Base-by-base conservation (phyloP, 2,329 filamentous ascomycete species). In the Calonectria pteridis region DNA sequence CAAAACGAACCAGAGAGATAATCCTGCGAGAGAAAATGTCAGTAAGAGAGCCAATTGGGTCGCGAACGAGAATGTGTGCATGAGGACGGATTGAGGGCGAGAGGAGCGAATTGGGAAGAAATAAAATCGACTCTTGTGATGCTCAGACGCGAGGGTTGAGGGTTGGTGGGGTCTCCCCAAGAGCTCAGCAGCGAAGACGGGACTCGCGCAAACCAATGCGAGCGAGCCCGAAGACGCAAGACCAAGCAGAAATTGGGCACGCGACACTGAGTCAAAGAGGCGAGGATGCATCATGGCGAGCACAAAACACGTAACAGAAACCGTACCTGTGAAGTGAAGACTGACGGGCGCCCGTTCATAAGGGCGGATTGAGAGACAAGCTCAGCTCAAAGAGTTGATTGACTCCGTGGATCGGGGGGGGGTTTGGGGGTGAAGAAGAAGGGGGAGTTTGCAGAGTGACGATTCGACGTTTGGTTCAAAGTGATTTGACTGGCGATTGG, bases 321-420 rank as follows among this genome's bases (percentile, higher is more conserved):
- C 74, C 79, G 76, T 93, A 95, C 94, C 92, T 96, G 94, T 87
- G 94, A 96, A 88, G 94, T 96, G 89, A 95, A 96, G 86, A 93
- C 91, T 86, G 94, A 95, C 88, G 91, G 90, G 91, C 93, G 93
- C 89, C 93, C 93, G 93, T 93, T 94, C 94, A 95, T 95, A 93
- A 93, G 93, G 90, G 92, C 93, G 89, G 89, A 86, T 89, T 86
- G 75, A 77, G 81, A 82, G 72, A 78, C 79, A 78, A 80, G 77
- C 78, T 82, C 83, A 77, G 81, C 77, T 84, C 80, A 81, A 81
- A 79, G 67, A 68, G 63, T 79, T 70, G 74, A 75, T 73, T 71
- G 46, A 46, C 26, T 49, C 70, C 14, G 49, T 46, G 70, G 69
- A 75, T 73, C 66, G 71, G 72, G 55, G 23, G 55, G 23, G 69